Evolutionary conservation across 805 yeast species (phyloP).

Genomic region (Cyberlindnera maritima): DNA sequence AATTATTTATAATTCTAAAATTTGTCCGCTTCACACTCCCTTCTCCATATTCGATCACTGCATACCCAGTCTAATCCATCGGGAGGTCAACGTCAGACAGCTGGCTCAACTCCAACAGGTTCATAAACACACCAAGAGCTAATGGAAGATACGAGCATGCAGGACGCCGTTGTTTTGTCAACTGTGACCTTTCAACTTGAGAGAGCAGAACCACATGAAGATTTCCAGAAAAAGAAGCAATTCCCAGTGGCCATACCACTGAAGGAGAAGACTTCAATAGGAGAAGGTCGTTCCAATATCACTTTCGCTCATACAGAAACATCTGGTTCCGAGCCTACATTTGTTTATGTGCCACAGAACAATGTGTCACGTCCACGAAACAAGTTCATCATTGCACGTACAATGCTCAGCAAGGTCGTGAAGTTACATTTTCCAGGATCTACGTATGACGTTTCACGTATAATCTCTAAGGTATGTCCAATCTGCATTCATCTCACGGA

Average conservation of each 20-base stretch:
- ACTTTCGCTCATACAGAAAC: neutral
- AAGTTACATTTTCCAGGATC: neutral
- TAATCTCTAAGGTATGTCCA: slow-evolving; percentile 17
- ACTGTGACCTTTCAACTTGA: slow-evolving; percentile 1
- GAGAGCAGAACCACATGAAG: neutral
- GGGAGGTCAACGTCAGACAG: too few species aligned
- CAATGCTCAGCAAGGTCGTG: slow-evolving; percentile 15
- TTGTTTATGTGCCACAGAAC: neutral
- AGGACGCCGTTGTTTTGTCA: neutral
- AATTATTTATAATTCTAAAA: too few species aligned
- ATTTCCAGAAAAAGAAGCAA: neutral
- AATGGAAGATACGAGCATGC: neutral
- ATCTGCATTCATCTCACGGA: neutral
- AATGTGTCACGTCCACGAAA: slow-evolving; percentile 19
- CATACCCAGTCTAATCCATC: too few species aligned
- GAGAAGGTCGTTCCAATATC: neutral
- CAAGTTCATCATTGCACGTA: slow-evolving; percentile 21
- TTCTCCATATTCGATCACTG: too few species aligned
- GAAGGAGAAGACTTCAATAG: neutral
- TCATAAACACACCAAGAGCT: too few species aligned
- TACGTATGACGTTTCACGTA: slow-evolving; percentile 12
- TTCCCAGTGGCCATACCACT: slow-evolving; percentile 7
- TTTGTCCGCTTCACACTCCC: too few species aligned
- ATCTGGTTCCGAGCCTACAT: neutral
- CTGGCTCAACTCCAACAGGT: too few species aligned